Conservation (phyloP, 768 basidiomycete species). For the Rhodosporidiobolus odoratus region DNA sequence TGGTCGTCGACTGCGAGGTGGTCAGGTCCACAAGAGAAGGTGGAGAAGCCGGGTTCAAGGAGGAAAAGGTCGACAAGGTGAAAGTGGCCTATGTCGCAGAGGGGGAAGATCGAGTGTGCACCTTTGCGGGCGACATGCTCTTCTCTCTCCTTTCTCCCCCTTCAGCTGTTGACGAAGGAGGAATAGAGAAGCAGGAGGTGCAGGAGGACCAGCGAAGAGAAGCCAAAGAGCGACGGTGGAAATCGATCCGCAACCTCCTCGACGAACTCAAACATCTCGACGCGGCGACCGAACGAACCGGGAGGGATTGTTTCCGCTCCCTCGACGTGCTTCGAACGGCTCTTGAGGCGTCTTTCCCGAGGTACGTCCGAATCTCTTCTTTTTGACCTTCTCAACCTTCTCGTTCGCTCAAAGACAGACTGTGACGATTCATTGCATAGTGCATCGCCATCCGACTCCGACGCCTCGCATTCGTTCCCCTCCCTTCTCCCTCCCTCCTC, state of each 20-base stretch:
- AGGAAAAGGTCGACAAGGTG: background rate
- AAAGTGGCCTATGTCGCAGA: conserved; percentile 32
- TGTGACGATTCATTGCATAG: background rate
- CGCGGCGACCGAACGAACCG: conserved; percentile 18
- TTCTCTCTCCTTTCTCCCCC: background rate
- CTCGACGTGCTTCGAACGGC: background rate
- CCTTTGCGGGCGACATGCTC: background rate
- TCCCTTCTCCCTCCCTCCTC: background rate
- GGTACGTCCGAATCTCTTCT: background rate
- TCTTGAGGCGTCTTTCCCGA: background rate
- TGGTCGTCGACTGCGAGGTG: conserved; percentile 33
- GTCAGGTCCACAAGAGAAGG: background rate
- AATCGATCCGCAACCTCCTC: background rate
- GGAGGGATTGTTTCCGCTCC: conserved; percentile 6
- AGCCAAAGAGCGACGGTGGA: background rate
- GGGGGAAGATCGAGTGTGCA: conserved; percentile 10
- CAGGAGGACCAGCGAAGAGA: background rate
- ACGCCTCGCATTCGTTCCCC: background rate
- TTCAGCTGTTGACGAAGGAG: background rate
- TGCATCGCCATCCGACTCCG: background rate
- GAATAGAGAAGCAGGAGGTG: background rate
- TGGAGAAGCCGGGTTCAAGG: background rate
- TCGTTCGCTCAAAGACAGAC: background rate
- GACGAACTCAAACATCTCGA: conserved; percentile 20
- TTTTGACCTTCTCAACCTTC: background rate